These are phyloP conservation scores for Aurantiochytrium sp. DNA, from an alignment of 108 stramenopile genomes.

Conservation along the genomic window DNA sequence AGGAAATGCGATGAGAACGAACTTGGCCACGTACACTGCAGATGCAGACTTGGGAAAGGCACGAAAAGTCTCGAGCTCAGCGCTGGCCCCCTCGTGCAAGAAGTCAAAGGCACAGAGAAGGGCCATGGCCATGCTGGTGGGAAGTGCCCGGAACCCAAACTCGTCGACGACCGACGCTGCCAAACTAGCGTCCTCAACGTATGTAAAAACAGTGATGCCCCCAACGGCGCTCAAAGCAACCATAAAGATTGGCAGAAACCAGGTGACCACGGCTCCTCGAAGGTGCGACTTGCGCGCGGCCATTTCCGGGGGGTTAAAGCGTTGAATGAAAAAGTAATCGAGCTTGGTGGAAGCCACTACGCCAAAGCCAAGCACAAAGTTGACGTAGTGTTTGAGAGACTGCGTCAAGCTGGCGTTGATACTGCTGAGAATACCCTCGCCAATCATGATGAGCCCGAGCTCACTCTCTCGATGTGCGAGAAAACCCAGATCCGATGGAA, in stretches of 20 bases:
- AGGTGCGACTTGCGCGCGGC: neutral
- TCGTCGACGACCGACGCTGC: neutral
- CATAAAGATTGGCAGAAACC: neutral
- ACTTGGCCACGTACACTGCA: neutral
- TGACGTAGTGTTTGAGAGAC: neutral
- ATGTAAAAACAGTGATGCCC: neutral
- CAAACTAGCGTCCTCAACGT: neutral
- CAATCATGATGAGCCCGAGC: slow-evolving; percentile 12
- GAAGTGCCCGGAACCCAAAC: neutral
- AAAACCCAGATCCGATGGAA: neutral
- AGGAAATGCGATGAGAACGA: neutral
- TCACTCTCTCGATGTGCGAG: neutral
- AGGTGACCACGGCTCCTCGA: neutral
- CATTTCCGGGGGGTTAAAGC: neutral
- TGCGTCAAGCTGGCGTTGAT: neutral
- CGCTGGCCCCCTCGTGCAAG: neutral
- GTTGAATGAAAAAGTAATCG: neutral
- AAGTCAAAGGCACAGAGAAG: neutral
- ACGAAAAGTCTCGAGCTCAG: neutral
- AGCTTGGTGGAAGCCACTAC: neutral
- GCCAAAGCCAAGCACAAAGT: neutral
- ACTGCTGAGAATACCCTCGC: neutral
- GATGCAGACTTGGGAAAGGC: neutral
- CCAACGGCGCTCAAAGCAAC: neutral
- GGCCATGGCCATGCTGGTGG: neutral